Evolutionary conservation across 306 rosid species (phyloP).

Genomic region (Prunus dulcis): DNA sequence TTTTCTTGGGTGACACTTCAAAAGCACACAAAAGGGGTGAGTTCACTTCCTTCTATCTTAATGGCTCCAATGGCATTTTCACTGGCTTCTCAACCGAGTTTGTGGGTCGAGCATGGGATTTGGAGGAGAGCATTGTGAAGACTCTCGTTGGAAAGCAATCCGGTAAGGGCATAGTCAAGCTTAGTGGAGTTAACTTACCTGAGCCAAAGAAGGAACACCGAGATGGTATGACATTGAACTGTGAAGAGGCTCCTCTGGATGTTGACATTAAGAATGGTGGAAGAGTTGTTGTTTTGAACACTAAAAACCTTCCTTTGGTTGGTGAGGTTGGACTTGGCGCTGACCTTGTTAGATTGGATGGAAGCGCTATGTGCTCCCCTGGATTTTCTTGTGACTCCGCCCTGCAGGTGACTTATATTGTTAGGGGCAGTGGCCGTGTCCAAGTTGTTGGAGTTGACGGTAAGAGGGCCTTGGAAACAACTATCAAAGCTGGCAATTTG

Average conservation of each 20-base stretch:
- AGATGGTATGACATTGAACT: conserved; percentile 64
- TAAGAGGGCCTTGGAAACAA: conserved; percentile 65
- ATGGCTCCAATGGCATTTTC: conserved; percentile 71
- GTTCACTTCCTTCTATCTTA: conserved; percentile 67
- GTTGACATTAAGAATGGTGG: conserved; percentile 71
- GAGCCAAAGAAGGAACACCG: conserved; percentile 55
- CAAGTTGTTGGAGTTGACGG: conserved; percentile 81
- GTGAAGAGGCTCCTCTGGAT: conserved; percentile 76
- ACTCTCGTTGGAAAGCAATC: conserved; percentile 52
- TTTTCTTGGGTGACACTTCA: conserved; percentile 73
- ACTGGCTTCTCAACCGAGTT: conserved; percentile 68
- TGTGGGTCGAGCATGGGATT: conserved; percentile 75
- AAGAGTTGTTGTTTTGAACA: conserved; percentile 74
- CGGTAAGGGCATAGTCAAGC: conserved; percentile 55
- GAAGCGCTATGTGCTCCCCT: conserved; percentile 78
- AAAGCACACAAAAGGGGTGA: conserved; percentile 76
- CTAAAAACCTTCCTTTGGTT: conserved; percentile 76
- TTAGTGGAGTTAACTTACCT: conserved; percentile 40
- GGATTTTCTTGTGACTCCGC: conserved; percentile 85
- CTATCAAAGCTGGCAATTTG: conserved; percentile 61
- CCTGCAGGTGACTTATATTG: conserved; percentile 72
- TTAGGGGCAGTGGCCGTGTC: conserved; percentile 68
- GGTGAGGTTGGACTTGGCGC: conserved; percentile 81
- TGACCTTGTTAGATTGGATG: conserved; percentile 74
- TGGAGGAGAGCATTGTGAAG: conserved; percentile 50